Percentiles rank a stretch among this genome's conserved stretches.
Conservation (phyloP, 495 filamentous ascomycete genomes). For the Penicillium flavigenum region DNA sequence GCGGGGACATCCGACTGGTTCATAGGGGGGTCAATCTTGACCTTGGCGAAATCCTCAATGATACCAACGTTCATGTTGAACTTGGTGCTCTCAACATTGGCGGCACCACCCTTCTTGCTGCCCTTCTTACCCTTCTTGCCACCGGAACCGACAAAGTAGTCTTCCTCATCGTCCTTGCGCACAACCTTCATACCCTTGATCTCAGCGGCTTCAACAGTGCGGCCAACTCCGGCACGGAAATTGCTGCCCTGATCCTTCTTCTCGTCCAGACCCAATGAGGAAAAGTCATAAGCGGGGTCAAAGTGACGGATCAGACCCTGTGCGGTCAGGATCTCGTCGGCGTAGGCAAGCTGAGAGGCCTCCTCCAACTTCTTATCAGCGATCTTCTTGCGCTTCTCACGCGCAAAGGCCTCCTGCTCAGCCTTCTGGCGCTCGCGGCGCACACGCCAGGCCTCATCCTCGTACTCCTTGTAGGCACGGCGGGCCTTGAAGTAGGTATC, state of each 20-base stretch:
- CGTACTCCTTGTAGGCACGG: slow-evolving; percentile 75
- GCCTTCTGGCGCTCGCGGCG: slow-evolving; percentile 75
- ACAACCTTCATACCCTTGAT: slow-evolving; percentile 75
- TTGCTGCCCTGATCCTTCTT: slow-evolving; percentile 67
- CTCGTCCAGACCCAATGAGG: slow-evolving; percentile 51
- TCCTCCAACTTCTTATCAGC: slow-evolving; percentile 85
- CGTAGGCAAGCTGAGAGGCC: slow-evolving; percentile 83
- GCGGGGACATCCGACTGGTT: slow-evolving; percentile 75
- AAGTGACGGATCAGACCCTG: slow-evolving; percentile 86
- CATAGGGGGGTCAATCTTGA: slow-evolving; percentile 85
- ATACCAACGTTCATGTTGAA: slow-evolving; percentile 87
- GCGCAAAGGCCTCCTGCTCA: slow-evolving; percentile 72
- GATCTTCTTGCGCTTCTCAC: slow-evolving; percentile 74
- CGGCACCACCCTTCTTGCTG: slow-evolving; percentile 61
- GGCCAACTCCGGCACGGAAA: slow-evolving; percentile 73
- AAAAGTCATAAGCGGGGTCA: slow-evolving; percentile 72
- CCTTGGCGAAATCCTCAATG: slow-evolving; percentile 80
- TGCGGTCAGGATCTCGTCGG: slow-evolving; percentile 84
- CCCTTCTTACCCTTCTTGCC: slow-evolving; percentile 95
- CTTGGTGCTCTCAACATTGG: slow-evolving; percentile 51
- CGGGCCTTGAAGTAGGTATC: slow-evolving; percentile 77
- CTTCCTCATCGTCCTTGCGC: slow-evolving; percentile 84
- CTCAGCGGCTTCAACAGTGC: slow-evolving; percentile 74
- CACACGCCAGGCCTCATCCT: slow-evolving; percentile 71
- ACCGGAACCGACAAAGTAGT: slow-evolving; percentile 75